Evolutionary conservation across 1,139 yeast species (phyloP).

Genomic region (Candida freyschussii): DNA sequence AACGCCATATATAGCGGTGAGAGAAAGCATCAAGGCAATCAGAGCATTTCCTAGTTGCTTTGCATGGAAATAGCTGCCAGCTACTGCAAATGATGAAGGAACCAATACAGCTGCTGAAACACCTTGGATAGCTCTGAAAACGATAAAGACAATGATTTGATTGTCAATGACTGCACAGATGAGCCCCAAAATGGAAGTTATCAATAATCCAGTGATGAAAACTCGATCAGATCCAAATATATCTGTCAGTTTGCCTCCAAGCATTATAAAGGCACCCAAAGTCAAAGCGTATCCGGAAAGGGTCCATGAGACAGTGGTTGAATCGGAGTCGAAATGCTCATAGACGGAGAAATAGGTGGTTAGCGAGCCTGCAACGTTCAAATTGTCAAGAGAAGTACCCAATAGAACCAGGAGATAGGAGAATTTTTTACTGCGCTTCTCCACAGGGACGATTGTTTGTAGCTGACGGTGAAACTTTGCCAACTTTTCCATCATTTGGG

Average conservation of each 20-base stretch:
- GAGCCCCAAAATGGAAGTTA: constrained; percentile 27
- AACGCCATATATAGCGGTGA: constrained; percentile 29
- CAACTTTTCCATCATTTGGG: too few relatives aligned
- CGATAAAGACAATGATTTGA: constrained; percentile 28
- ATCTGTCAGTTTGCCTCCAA: constrained; percentile 35
- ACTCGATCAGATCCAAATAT: constrained; percentile 32
- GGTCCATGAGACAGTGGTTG: constrained; percentile 30
- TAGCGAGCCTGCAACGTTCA: constrained; percentile 27
- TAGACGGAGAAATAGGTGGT: constrained; percentile 25
- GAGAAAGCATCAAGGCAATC: constrained; percentile 22
- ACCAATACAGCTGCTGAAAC: constrained; percentile 33
- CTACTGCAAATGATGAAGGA: constrained; percentile 31
- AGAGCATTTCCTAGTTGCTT: constrained; percentile 26
- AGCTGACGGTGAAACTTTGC: constrained; percentile 5
- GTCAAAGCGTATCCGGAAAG: constrained; percentile 36
- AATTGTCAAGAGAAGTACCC: constrained; percentile 25
- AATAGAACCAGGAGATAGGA: constrained; percentile 20
- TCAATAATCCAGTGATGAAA: constrained; percentile 21
- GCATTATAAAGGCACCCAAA: constrained; percentile 33
- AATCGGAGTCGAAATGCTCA: constrained; percentile 19
- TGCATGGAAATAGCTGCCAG: constrained; percentile 29
- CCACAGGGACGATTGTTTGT: constrained; percentile 14
- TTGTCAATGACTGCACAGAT: constrained; percentile 30
- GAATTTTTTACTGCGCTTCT: constrained; percentile 8
- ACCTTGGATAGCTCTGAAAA: constrained; percentile 37